Percentiles rank a stretch among this genome's conserved stretches.
These are phyloP conservation scores for Wickerhamiella alocasiicola DNA, from an alignment of 805 yeast genomes.

Conservation along the genomic window DNA sequence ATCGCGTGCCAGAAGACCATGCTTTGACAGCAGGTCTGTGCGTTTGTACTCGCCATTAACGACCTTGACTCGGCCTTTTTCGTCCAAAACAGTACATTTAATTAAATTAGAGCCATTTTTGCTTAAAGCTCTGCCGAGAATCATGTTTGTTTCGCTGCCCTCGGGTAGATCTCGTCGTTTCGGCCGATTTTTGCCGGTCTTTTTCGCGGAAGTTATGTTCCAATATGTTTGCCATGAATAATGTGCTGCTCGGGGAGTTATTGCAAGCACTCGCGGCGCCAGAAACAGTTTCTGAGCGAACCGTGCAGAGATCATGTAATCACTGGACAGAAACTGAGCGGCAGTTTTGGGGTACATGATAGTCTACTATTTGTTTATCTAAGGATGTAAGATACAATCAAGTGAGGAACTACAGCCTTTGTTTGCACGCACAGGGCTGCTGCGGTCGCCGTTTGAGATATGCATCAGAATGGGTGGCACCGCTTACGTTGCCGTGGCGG, in stretches of 20 bases:
- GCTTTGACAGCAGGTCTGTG: slow-evolving; percentile 55
- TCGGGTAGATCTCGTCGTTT: background rate
- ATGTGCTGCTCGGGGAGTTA: background rate
- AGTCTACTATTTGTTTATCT: too few relatives aligned
- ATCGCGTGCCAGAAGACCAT: slow-evolving; percentile 79
- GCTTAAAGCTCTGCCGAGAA: slow-evolving; percentile 20
- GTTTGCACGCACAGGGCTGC: too few relatives aligned
- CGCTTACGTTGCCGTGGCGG: too few relatives aligned
- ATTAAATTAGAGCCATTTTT: slow-evolving; percentile 31
- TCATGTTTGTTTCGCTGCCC: slow-evolving; percentile 18
- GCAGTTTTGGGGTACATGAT: too few relatives aligned
- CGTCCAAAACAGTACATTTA: slow-evolving; percentile 72
- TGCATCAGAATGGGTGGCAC: too few relatives aligned
- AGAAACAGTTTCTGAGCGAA: slow-evolving; percentile 1
- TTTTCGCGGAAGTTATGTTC: slow-evolving; percentile 3
- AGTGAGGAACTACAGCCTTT: too few relatives aligned
- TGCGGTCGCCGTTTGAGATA: too few relatives aligned
- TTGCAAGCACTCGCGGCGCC: background rate
- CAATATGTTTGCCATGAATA: slow-evolving; percentile 11
- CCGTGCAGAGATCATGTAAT: too few relatives aligned
- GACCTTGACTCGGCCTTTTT: slow-evolving; percentile 51
- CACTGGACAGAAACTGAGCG: too few relatives aligned
- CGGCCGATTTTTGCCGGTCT: background rate
- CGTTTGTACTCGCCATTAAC: slow-evolving; percentile 65
- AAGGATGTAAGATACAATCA: too few relatives aligned